phyloP scores from a whole-genome alignment of 2,329 filamentous ascomycete species.

The Neobulgaria alba region DNA sequence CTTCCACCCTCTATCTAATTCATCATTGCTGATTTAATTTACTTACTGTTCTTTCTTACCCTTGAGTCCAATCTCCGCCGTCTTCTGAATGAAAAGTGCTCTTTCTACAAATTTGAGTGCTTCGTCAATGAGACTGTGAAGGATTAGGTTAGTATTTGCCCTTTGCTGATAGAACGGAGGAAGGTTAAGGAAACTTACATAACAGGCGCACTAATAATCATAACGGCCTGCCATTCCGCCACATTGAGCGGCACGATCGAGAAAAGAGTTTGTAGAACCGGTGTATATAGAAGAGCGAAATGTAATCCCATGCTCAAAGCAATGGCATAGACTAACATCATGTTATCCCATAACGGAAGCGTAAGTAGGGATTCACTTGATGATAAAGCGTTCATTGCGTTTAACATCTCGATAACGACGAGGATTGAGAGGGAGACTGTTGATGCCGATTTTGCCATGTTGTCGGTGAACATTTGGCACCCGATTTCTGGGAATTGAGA shows the following conservation, averaged over 20 bases:
- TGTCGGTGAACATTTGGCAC: slow-evolving; percentile 83
- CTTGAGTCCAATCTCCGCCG: slow-evolving; percentile 17
- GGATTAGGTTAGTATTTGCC: slow-evolving; percentile 9
- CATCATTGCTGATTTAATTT: not conserved
- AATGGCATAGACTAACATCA: slow-evolving; percentile 96
- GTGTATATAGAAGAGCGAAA: slow-evolving; percentile 87
- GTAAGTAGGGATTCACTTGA: slow-evolving; percentile 91
- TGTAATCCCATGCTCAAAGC: slow-evolving; percentile 87
- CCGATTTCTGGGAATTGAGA: slow-evolving; percentile 80
- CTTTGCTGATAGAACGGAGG: not conserved
- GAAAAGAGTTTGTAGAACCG: slow-evolving; percentile 81
- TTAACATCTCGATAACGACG: slow-evolving; percentile 98
- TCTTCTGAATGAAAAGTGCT: slow-evolving; percentile 36
- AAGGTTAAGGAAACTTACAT: slow-evolving; percentile 53
- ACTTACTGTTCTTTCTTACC: slow-evolving; percentile 26
- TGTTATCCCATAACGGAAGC: slow-evolving; percentile 94
- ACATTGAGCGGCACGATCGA: slow-evolving; percentile 80
- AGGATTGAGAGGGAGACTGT: slow-evolving; percentile 88
- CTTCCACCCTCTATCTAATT: not conserved
- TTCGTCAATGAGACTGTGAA: slow-evolving; percentile 55
- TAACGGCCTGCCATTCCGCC: slow-evolving; percentile 86
- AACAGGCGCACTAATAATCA: slow-evolving; percentile 82
- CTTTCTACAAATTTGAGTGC: slow-evolving; percentile 56
- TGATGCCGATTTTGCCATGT: slow-evolving; percentile 80
- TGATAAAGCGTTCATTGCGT: slow-evolving; percentile 95